phyloP scores from a whole-genome alignment of 2,329 filamentous ascomycete genomes.

The Ascochyta koolunga region DNA sequence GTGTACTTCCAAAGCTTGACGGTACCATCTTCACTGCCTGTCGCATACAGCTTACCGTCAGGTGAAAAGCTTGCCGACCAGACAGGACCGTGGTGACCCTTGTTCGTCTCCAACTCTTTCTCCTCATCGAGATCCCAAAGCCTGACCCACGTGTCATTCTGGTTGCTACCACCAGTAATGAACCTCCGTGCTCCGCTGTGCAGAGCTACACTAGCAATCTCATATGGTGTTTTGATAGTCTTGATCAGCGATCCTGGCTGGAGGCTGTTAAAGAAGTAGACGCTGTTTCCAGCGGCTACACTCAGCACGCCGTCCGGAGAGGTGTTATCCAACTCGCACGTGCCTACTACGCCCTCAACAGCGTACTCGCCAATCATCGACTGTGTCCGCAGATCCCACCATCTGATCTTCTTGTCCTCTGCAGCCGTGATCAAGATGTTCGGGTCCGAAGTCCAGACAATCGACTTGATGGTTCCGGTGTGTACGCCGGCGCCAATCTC shows the following conservation, averaged over 20 bases:
- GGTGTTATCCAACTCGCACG: conserved; percentile 78
- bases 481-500: conserved; percentile 89
- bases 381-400: conserved; percentile 86
- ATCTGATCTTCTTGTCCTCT: conserved; percentile 87
- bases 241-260: conserved; percentile 76
- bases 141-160: conserved; percentile 87
- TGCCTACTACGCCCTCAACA: conserved; percentile 85
- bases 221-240: conserved; percentile 77
- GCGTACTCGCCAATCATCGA: conserved; percentile 76
- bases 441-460: conserved; percentile 89
- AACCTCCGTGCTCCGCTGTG: conserved; percentile 82
- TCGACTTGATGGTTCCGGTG: conserved; percentile 89
- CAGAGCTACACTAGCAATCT: conserved; percentile 87
- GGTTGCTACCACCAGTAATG: conserved; percentile 83
- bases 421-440: conserved; percentile 90
- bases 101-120: conserved; percentile 86
- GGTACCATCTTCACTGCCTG: conserved; percentile 94
- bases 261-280: conserved; percentile 86
- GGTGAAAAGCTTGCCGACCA: conserved; percentile 96
- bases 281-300: conserved; percentile 91
- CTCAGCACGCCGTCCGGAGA: conserved; percentile 75
- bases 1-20: conserved; percentile 87
- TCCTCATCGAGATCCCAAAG: conserved; percentile 89
- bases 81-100: conserved; percentile 95
- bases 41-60: conserved; percentile 94